Percentiles rank a stretch among this genome's conserved stretches.
Conservation (phyloP, 441 rosid species). For the Pelargonium fulgidum region DNA sequence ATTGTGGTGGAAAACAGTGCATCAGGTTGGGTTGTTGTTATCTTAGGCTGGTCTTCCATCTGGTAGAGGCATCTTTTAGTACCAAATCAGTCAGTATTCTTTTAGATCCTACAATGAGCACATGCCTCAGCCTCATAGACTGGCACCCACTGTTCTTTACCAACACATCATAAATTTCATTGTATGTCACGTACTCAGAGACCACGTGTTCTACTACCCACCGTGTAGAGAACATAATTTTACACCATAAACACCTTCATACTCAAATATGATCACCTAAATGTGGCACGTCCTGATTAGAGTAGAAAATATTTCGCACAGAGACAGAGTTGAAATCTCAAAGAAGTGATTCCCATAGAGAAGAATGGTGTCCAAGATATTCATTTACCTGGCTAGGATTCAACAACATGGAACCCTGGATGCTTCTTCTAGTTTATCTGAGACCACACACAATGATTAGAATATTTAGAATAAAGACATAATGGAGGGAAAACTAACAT, state of each 20-base stretch:
- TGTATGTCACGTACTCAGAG: neutral
- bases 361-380: neutral
- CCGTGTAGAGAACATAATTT: neutral
- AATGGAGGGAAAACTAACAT: neutral
- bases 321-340: neutral
- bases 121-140: no score
- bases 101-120: no score
- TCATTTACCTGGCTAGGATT: constrained; percentile 34
- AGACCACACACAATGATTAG: neutral
- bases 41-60: no score
- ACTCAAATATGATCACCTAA: neutral
- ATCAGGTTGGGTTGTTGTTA: no score
- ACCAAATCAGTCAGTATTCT: no score
- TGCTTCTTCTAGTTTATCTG: constrained; percentile 60
- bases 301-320: neutral
- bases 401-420: constrained; percentile 41
- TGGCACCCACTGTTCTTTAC: no score
- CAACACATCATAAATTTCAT: no score
- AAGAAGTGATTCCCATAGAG: neutral
- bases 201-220: neutral
- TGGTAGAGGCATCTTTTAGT: no score
- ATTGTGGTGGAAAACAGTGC: no score
- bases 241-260: neutral
- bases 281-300: neutral
- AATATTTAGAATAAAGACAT: neutral